phyloP scores from a whole-genome alignment of 176 grass and related monocot genomes.

The Hordeum marinum region DNA sequence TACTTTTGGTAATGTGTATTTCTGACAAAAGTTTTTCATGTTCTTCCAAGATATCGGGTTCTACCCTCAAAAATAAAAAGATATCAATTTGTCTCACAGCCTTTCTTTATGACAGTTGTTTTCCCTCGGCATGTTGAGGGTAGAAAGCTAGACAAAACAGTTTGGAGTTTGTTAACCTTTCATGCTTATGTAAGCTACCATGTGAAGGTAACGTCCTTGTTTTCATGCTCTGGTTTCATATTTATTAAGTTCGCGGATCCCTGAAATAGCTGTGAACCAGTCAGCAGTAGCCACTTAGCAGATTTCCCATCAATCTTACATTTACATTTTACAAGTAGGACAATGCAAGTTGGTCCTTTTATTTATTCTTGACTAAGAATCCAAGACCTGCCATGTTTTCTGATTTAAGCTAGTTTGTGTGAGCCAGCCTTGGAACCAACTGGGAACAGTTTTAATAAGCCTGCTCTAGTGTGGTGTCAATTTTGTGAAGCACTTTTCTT shows the following conservation, averaged over 20 bases:
- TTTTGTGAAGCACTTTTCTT: not conserved
- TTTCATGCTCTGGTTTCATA: slow-evolving; percentile 9
- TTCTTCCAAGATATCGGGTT: slow-evolving; percentile 6
- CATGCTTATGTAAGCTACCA: slow-evolving; percentile 99
- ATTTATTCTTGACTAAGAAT: not conserved
- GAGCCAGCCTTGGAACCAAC: not conserved
- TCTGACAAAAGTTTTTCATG: not conserved
- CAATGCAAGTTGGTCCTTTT: not conserved
- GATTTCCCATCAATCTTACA: slow-evolving; percentile 1
- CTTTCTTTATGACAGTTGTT: slow-evolving; percentile 65
- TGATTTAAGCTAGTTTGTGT: not conserved
- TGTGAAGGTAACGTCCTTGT: slow-evolving; percentile 67
- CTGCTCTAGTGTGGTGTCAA: not conserved
- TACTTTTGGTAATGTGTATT: slow-evolving; percentile 85
- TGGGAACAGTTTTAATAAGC: not conserved
- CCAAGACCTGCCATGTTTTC: not conserved
- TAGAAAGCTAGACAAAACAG: slow-evolving; percentile 87
- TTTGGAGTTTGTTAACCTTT: slow-evolving; percentile 99
- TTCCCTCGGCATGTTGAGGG: slow-evolving; percentile 87
- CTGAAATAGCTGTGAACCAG: slow-evolving; percentile 3
- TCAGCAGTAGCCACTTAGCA: not conserved
- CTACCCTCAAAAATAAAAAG: not conserved
- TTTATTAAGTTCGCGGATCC: not conserved
- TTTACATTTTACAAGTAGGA: not conserved
- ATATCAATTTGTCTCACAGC: slow-evolving; percentile 15